Evolutionary conservation across 306 rosid species (phyloP).

Genomic region (Dalbergia cochinchinensis): DNA sequence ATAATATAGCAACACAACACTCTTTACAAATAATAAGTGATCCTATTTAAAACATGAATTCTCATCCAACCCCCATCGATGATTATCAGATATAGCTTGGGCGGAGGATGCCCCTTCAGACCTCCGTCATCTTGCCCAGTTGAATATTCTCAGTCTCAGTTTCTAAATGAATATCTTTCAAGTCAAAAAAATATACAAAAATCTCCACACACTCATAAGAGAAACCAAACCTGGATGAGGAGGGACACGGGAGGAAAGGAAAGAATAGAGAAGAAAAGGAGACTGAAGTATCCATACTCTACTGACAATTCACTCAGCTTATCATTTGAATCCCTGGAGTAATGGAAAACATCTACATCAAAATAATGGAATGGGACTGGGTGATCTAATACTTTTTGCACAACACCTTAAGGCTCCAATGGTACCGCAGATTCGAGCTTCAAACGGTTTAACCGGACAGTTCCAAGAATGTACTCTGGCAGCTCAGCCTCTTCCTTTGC

Average conservation of each 20-base stretch:
- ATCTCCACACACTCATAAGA: neutral
- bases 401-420: conserved; percentile 60
- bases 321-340: neutral
- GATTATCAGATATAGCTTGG: no score
- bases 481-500: conserved; percentile 83
- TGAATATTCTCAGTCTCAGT: neutral
- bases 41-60: neutral
- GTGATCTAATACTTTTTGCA: conserved; percentile 18
- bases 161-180: neutral
- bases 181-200: neutral
- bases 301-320: conserved; percentile 34
- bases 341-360: conserved; percentile 1
- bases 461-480: conserved; percentile 95
- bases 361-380: conserved; percentile 20
- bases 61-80: no score
- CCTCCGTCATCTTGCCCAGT: no score
- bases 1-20: no score
- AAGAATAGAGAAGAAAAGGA: neutral
- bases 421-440: conserved; percentile 76
- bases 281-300: conserved; percentile 22
- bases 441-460: conserved; percentile 84
- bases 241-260: neutral
- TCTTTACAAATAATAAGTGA: no score
- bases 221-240: conserved; percentile 16
- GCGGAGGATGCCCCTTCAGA: no score